phyloP scores from a whole-genome alignment of 2,329 filamentous ascomycete genomes.

The Monosporascus cannonballus region DNA sequence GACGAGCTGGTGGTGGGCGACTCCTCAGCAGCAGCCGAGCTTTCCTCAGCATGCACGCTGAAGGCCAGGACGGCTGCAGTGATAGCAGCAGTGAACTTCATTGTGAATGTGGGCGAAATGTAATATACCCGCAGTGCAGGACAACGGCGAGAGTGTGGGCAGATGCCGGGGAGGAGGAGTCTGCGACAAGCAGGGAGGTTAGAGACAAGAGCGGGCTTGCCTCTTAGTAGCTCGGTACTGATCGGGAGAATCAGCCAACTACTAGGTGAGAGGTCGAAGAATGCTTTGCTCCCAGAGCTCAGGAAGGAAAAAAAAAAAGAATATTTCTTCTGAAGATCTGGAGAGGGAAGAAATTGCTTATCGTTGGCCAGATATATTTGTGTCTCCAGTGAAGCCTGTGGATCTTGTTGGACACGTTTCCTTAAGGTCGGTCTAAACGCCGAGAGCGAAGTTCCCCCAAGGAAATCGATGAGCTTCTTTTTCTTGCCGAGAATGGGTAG shows the following conservation, averaged over 20 bases:
- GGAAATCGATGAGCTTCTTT: neutral
- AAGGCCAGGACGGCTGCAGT: constrained; percentile 66
- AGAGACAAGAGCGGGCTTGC: neutral
- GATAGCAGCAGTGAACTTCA: constrained; percentile 80
- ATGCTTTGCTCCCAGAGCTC: constrained; percentile 33
- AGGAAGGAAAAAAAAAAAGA: constrained; percentile 22
- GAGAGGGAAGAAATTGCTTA: neutral
- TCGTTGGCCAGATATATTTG: neutral
- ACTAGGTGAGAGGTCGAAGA: constrained; percentile 12
- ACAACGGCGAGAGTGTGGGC: neutral
- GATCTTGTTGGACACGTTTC: constrained; percentile 1
- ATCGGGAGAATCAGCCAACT: too few relatives aligned
- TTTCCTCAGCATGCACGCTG: constrained; percentile 54
- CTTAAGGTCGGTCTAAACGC: neutral
- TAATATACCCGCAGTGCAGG: constrained; percentile 1
- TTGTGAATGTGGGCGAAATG: constrained; percentile 38
- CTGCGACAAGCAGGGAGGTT: neutral
- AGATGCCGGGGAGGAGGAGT: neutral
- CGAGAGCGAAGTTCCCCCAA: neutral
- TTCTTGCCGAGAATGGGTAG: neutral
- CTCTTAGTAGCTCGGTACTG: neutral
- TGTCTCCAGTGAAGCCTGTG: neutral
- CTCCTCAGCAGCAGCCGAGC: constrained; percentile 37
- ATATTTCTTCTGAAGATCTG: neutral
- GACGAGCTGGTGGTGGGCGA: constrained; percentile 47